phyloP scores from a whole-genome alignment of 352 stramenopile species.

The Peronospora belbahrii region DNA sequence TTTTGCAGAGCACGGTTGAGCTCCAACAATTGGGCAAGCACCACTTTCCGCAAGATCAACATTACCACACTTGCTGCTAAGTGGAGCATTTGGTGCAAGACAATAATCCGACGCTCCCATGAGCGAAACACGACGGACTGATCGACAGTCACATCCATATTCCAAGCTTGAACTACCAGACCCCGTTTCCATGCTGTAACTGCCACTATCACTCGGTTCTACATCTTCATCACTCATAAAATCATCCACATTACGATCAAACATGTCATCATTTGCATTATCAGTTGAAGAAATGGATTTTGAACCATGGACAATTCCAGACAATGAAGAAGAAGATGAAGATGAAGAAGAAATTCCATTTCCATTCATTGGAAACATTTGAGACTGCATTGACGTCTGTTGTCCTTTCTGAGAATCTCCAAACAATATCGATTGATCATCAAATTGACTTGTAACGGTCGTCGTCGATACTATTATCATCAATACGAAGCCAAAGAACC shows the following conservation, averaged over 20 bases:
- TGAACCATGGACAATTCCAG: slow-evolving; percentile 10
- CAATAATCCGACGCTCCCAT: slow-evolving; percentile 73
- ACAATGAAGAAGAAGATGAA: slow-evolving; percentile 2
- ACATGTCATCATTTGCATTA: neutral
- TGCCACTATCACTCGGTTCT: slow-evolving; percentile 15
- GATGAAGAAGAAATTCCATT: too few relatives aligned
- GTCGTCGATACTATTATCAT: slow-evolving; percentile 1
- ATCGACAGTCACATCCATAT: slow-evolving; percentile 40
- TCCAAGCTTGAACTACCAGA: slow-evolving; percentile 24
- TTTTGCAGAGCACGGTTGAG: slow-evolving; percentile 48
- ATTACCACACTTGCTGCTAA: slow-evolving; percentile 67
- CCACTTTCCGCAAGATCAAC: slow-evolving; percentile 37
- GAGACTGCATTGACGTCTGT: slow-evolving; percentile 1
- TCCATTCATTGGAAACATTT: neutral
- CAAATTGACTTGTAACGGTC: slow-evolving; percentile 9
- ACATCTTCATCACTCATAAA: slow-evolving; percentile 10
- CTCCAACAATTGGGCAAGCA: slow-evolving; percentile 41
- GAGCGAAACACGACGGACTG: slow-evolving; percentile 45
- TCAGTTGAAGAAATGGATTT: slow-evolving; percentile 5
- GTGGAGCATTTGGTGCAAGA: slow-evolving; percentile 28
- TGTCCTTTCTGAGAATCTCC: slow-evolving; percentile 3
- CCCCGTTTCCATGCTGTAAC: slow-evolving; percentile 15
- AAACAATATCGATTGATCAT: neutral
- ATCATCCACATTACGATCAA: neutral
- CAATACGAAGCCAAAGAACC: slow-evolving; percentile 6